Conservation (phyloP, 1,284 basidiomycete genomes). For the Puccinia polysora region DNA sequence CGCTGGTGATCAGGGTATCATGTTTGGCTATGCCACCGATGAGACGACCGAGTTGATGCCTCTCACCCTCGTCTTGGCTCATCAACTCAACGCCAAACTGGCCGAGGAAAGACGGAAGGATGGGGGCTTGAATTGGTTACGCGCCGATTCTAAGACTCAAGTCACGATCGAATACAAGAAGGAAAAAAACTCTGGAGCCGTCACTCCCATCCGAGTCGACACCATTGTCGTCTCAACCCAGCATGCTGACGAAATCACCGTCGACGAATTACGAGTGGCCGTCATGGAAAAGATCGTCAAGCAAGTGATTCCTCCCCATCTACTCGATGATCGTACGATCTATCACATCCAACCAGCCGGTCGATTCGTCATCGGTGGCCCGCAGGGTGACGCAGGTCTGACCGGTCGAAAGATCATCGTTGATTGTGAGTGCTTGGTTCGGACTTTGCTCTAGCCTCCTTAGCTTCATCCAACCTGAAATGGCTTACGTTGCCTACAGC, state of each 20-base stretch:
- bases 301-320: slow-evolving; percentile 84
- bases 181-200: slow-evolving; percentile 65
- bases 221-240: slow-evolving; percentile 97
- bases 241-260: slow-evolving; percentile 93
- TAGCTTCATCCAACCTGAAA: neutral
- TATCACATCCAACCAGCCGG: slow-evolving; percentile 99
- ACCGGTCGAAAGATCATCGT: slow-evolving; percentile 99
- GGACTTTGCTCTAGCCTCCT: neutral
- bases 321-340: slow-evolving; percentile 84
- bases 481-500: slow-evolving; percentile 60
- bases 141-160: slow-evolving; percentile 98
- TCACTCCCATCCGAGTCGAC: slow-evolving; percentile 92
- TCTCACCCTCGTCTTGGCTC: slow-evolving; percentile 89
- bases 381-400: slow-evolving; percentile 97
- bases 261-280: slow-evolving; percentile 83
- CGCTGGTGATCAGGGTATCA: slow-evolving; percentile 99
- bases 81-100: slow-evolving; percentile 97
- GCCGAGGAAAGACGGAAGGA: slow-evolving; percentile 75
- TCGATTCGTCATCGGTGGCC: slow-evolving; percentile 99
- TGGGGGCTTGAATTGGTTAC: slow-evolving; percentile 82
- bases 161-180: slow-evolving; percentile 99
- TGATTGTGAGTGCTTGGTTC: slow-evolving; percentile 46
- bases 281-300: slow-evolving; percentile 92
- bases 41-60: slow-evolving; percentile 99
- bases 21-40: slow-evolving; percentile 99